Conservation (phyloP, 768 basidiomycete genomes). For the Lactifluus hygrophoroides region DNA sequence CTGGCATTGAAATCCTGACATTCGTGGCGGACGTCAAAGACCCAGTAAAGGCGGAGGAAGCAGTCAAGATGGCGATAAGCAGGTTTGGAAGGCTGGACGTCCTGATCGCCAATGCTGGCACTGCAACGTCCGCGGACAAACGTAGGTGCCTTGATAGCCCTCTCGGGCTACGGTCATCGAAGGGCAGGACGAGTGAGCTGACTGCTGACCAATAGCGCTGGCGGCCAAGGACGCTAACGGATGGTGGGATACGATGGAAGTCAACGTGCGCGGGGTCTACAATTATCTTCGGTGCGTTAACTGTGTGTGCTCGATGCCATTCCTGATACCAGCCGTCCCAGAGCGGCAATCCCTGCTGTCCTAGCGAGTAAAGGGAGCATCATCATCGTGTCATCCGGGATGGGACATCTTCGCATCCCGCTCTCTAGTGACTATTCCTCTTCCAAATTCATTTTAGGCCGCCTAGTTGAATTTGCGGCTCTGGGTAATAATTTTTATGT, state of each 20-base stretch:
- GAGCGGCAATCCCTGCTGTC: too few relatives aligned
- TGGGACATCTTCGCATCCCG: conserved; percentile 5
- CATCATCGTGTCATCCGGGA: neutral
- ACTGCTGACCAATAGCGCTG: neutral
- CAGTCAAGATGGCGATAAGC: too few relatives aligned
- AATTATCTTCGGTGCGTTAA: conserved; percentile 13
- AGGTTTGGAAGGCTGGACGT: too few relatives aligned
- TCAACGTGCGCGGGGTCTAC: conserved; percentile 5
- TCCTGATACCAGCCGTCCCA: too few relatives aligned
- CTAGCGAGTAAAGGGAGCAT: conserved; percentile 4
- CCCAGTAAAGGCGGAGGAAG: conserved; percentile 13
- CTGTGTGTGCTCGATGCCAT: neutral
- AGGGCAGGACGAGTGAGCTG: neutral
- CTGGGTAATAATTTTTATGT: neutral
- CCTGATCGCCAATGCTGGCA: too few relatives aligned
- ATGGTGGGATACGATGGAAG: conserved; percentile 7
- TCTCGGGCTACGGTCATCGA: too few relatives aligned
- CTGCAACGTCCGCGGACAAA: neutral
- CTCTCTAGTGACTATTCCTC: neutral
- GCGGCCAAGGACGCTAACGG: neutral
- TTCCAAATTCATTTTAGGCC: conserved; percentile 4
- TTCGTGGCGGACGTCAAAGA: conserved; percentile 24
- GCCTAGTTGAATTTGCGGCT: conserved; percentile 3
- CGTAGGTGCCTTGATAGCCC: neutral
- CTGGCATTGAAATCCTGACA: too few relatives aligned